Conservation (phyloP, 345 rosid species). For the Populus ilicifolia region DNA sequence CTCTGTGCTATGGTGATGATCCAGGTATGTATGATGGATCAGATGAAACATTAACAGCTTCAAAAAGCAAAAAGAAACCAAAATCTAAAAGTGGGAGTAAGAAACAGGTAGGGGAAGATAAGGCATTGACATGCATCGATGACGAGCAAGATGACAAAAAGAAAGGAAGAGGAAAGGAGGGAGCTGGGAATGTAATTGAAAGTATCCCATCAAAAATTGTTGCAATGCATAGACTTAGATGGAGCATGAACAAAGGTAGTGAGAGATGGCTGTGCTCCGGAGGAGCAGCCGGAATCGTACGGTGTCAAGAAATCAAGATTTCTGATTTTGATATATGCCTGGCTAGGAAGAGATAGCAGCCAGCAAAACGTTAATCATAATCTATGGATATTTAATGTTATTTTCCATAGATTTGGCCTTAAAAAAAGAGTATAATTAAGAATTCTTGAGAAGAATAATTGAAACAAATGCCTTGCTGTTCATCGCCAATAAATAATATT, state of each 20-base stretch:
- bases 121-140: constrained; percentile 12
- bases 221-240: constrained; percentile 66
- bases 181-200: constrained; percentile 15
- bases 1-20: constrained; percentile 43
- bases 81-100: constrained; percentile 24
- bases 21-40: constrained; percentile 36
- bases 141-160: constrained; percentile 8
- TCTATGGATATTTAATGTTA: neutral
- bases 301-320: constrained; percentile 60
- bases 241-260: constrained; percentile 86
- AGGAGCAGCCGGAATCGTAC: constrained; percentile 79
- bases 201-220: constrained; percentile 55
- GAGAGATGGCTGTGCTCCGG: constrained; percentile 87
- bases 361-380: neutral
- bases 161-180: constrained; percentile 20
- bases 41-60: constrained; percentile 34
- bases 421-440: too few species aligned
- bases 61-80: constrained; percentile 20
- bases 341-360: neutral
- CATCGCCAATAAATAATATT: too few species aligned
- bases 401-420: neutral
- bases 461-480: neutral
- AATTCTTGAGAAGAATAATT: neutral
- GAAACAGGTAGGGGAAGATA: constrained; percentile 21
- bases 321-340: constrained; percentile 3